These are phyloP conservation scores for Thermothelomyces thermophilus DNA, from an alignment of 2,329 filamentous ascomycete genomes.

Conservation along the genomic window DNA sequence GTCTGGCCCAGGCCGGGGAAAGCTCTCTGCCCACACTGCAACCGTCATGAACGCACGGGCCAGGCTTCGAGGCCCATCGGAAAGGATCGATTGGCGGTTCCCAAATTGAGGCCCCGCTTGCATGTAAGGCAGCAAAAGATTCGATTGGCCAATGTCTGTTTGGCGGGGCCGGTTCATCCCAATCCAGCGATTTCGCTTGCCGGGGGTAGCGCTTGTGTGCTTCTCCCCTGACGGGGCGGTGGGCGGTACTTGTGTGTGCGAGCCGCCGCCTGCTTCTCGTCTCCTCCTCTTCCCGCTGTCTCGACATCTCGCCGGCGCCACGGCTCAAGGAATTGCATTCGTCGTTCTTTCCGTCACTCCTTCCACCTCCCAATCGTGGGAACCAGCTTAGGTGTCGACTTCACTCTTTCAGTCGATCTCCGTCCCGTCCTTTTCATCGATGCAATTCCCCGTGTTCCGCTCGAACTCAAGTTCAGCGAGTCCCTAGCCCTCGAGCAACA, in stretches of 20 bases:
- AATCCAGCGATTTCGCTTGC: constrained; percentile 17
- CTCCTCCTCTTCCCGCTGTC: constrained; percentile 23
- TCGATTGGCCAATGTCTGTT: constrained; percentile 13
- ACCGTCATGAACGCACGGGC: constrained; percentile 2
- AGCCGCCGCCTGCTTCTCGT: constrained; percentile 20
- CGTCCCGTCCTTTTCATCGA: constrained; percentile 42
- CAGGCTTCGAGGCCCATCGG: constrained; percentile 1
- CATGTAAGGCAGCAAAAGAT: not conserved
- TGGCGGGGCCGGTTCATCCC: constrained; percentile 16
- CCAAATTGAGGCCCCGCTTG: constrained; percentile 16
- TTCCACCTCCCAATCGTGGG: constrained; percentile 15
- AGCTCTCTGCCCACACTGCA: not conserved
- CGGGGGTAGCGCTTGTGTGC: constrained; percentile 14
- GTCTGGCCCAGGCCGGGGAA: not conserved
- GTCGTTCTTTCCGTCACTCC: constrained; percentile 36
- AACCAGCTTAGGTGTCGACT: constrained; percentile 34
- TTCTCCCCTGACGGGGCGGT: constrained; percentile 19
- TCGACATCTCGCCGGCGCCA: constrained; percentile 27
- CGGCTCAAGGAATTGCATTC: constrained; percentile 25
- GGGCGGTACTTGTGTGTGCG: constrained; percentile 17
- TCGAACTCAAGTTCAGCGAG: constrained; percentile 13
- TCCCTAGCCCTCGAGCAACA: constrained; percentile 11
- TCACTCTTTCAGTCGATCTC: constrained; percentile 43
- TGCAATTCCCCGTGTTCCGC: constrained; percentile 17
- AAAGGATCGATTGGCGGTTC: constrained; percentile 6